Evolutionary conservation across 768 basidiomycete species (phyloP), one percentile per base, ranked within the genome.

Genomic region (Sporobolomyces phaffii): DNA sequence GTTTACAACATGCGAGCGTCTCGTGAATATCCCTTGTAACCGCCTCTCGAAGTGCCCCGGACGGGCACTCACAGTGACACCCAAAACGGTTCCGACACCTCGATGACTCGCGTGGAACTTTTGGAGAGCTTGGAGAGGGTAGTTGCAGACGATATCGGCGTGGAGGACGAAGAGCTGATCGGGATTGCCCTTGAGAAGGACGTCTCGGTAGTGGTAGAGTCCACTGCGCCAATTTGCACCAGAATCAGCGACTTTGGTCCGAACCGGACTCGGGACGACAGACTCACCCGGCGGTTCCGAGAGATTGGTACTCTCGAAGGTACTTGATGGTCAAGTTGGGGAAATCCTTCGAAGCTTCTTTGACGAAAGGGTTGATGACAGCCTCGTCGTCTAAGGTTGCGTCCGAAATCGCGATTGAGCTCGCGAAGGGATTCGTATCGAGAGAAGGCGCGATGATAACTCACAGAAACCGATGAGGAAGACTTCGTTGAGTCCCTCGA

Each of bases 141-240:
- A 81, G 20, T 74, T 76, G 59, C 77, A 80, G 68, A 77, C 79
- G 69, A 81, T 76, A 66, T 81, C 80, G 66, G 79, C 78, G 72
- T 81, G 80, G 68, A 80, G 77, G 72, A 81, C 79, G 71, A 79
- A 80, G 74, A 81, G 76, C 69, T 79, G 76, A 28, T 73, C 76
- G 52, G 73, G 79, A 76, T 64, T 75, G 63, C 66, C 77, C 45
- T 66, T 68, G 73, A 78, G 76, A 64, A 80, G 78, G 8, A 76
- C 72, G 65, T 80, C 80, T 58, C 79, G 77, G 77, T 80, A 65
- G 51, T 71, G 72, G 64, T 68, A 70, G 18, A 68, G 43, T 6
- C 67, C 69, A 44, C 58, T 65, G 58, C 8, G 2, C 11, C 17
- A 3, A 28, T 4, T 5, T 17, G 18, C n/a, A 26, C 7, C 5